Conservation (phyloP, 768 basidiomycete genomes). For the Termitomyces sp. region DNA sequence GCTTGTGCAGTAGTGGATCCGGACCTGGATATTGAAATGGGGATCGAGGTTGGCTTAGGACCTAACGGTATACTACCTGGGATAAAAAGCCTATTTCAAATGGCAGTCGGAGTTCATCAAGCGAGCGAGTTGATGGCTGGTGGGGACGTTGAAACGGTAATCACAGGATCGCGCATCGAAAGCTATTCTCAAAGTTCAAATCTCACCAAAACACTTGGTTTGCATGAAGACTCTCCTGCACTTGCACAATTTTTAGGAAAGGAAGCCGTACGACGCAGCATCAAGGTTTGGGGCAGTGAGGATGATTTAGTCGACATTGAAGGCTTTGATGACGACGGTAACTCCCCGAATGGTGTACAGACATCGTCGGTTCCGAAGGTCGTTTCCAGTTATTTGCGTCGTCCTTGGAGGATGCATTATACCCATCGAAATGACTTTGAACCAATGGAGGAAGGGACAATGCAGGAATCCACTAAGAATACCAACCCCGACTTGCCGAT, state of each 20-base stretch:
- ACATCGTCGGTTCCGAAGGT: neutral
- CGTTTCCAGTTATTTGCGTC: neutral
- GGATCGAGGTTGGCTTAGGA: slow-evolving; percentile 44
- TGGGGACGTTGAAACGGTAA: neutral
- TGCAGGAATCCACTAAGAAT: neutral
- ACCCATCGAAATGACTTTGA: slow-evolving; percentile 15
- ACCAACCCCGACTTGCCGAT: neutral
- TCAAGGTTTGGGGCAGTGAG: slow-evolving; percentile 38
- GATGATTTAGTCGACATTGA: slow-evolving; percentile 37
- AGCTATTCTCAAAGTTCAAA: slow-evolving; percentile 19
- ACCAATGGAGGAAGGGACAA: neutral
- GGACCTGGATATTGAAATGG: slow-evolving; percentile 36
- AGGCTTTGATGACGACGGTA: slow-evolving; percentile 10
- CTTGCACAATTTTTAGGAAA: slow-evolving; percentile 51
- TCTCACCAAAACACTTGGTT: slow-evolving; percentile 43
- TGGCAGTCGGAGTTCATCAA: slow-evolving; percentile 38
- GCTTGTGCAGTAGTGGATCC: slow-evolving; percentile 46
- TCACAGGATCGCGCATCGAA: neutral
- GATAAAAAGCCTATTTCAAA: slow-evolving; percentile 47
- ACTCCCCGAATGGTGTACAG: neutral
- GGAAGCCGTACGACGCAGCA: slow-evolving; percentile 37
- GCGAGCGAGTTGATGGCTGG: neutral
- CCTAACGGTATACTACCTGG: slow-evolving; percentile 43
- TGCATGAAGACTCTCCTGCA: slow-evolving; percentile 49
- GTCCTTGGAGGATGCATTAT: slow-evolving; percentile 18